Evolutionary conservation across 768 basidiomycete species (phyloP), one percentile per base, ranked within the genome.

Genomic region (Collybia mongolica): DNA sequence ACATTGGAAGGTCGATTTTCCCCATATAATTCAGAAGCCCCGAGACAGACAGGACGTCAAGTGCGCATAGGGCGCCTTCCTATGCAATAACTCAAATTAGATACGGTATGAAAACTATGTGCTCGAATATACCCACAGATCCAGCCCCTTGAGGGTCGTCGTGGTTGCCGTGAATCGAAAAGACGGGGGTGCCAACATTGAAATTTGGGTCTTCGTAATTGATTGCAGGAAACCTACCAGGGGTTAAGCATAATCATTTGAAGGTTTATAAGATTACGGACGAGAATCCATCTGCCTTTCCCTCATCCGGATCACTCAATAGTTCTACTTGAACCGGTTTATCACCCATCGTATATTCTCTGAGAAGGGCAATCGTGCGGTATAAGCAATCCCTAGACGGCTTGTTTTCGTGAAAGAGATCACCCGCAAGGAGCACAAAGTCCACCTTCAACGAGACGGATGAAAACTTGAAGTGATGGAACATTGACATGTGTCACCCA

Each of bases 81-180:
- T 96, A 55, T n/a, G 7, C 41, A n/a, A 29, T 17, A 14, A 9
- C 3, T 46, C 44, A 43, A 1, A 39, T 36, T 15, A 18, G 23
- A 36, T 1, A 42, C 41, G 23, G 6, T 8, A 29, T 29, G 17
- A 3, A 47, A 44, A 17, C 35, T n/a, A 18, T 17, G n/a, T 26
- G 17, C 15, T 32, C n/a, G 41, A 26, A 26, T 32, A 43, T 3
- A 70, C 90, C 54, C 60, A 93, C 94, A 7, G 89, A 77, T 2
- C 95, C 94, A 18, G 93, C 87, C 17, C 97, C 97, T 70, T 98
- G 97, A 28, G 97, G 97, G 60, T 99, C 97, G 62, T 99, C 97
- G 67, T 99, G 97, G 63, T 99, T 99, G 38, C 97, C 97, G 61
- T 99, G 97, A 45, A 99, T 98, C 0, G 96, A 98, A 70, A 99